Evolutionary conservation across 2,329 filamentous ascomycete species (phyloP), one percentile per base, ranked within the genome.

Genomic region (Stenocarpella maydis): DNA sequence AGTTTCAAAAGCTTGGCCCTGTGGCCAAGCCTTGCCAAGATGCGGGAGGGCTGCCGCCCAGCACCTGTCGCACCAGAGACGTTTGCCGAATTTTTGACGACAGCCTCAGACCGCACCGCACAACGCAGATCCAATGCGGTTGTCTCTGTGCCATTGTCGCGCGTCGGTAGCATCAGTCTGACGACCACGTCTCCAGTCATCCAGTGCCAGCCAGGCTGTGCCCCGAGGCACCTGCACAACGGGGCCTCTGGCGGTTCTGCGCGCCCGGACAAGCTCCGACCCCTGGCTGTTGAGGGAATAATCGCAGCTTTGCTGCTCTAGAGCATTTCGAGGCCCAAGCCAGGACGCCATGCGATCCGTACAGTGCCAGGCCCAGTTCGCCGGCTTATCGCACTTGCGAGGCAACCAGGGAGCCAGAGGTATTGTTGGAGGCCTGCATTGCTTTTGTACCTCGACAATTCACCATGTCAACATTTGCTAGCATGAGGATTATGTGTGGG

Each of bases 1-100:
- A 17, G 53, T 69, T 67, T 53, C 52, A 69, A 26, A 69, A 69
- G 68, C 68, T 69, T 69, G 68, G 63, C 63, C 28, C 28, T 15
- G 45, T 9, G 45, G 50, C 43, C 54, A 67, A 67, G 65, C 58
- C 65, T 67, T 58, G 65, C 65, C 65, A 67, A 67, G 65, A 45
- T 58, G 52, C 65, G 65, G 65, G 65, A 58, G 2, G 19, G 52
- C 50, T 55, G 50, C 64, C 19, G 64, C 24, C 10, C 50, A 55
- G 50, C 47, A 41, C 65, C 65, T 67, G 65, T 67, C 52, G 26
- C 43, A 47, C 24, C 21, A 21, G 31, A 41, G 61, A 37, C 34
- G 39, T 49, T 21, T 58, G 41, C 65, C 41, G 52, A 53, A 49
- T 17, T 67, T 65, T 65, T 67, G 52, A 67, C 65, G 52, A 67